phyloP scores from a whole-genome alignment of 2,329 filamentous ascomycete genomes.

The Cercospora nicotianae region DNA sequence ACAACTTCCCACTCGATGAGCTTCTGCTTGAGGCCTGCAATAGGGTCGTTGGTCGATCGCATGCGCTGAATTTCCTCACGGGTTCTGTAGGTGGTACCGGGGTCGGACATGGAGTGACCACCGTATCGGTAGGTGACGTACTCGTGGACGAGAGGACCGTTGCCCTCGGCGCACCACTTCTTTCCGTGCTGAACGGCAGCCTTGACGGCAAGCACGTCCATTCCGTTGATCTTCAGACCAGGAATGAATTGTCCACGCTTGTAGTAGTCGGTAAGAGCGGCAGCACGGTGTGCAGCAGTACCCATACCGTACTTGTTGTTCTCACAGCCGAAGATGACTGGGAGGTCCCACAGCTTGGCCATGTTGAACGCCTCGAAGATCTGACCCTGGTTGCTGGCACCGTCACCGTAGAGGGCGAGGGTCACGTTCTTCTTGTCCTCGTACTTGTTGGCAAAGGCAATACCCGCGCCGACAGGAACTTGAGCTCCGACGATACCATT shows the following conservation, averaged over 20 bases:
- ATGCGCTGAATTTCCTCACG: conserved; percentile 99
- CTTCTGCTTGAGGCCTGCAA: conserved; percentile 97
- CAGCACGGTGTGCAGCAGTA: conserved; percentile 89
- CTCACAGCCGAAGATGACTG: conserved; percentile 94
- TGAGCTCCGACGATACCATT: conserved; percentile 99
- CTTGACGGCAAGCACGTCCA: conserved; percentile 98
- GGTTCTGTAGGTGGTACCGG: conserved; percentile 95
- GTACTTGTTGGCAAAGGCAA: conserved; percentile 98
- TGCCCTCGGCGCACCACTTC: conserved; percentile 76
- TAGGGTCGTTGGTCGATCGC: conserved; percentile 97
- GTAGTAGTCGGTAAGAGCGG: conserved; percentile 98
- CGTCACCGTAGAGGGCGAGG: conserved; percentile 92
- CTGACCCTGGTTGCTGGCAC: conserved; percentile 98
- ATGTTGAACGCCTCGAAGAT: conserved; percentile 99
- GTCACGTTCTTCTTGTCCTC: conserved; percentile 80
- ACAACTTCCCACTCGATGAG: conserved; percentile 92
- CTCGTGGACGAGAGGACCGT: conserved; percentile 94
- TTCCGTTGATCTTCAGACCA: conserved; percentile 98
- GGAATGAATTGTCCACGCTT: conserved; percentile 99
- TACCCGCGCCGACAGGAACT: conserved; percentile 92
- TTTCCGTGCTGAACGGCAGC: conserved; percentile 93
- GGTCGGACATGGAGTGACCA: conserved; percentile 99
- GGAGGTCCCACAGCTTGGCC: conserved; percentile 98
- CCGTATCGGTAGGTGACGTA: conserved; percentile 99
- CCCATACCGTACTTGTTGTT: conserved; percentile 99